Base-by-base conservation (phyloP, 2,329 filamentous ascomycete species). In the Aspergillus alliaceus region DNA sequence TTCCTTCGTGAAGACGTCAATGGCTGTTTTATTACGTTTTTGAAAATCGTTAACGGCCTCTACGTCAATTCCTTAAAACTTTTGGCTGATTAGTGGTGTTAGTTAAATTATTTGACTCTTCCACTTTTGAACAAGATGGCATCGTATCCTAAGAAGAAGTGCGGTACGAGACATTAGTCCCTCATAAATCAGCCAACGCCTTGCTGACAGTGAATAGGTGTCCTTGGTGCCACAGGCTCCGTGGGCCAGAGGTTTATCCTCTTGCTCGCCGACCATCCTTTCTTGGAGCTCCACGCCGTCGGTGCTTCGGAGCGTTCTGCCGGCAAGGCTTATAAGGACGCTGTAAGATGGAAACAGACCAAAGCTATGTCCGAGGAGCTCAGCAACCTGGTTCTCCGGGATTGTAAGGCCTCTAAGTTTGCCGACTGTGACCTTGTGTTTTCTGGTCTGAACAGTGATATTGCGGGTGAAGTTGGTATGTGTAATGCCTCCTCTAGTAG, bases 171-270 rank as follows among this genome's bases (percentile, higher is more conserved):
- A 22, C 29, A 29, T 48, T 32, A 9, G 20, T 11, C 11, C 27
- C 55, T 31, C 40, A 53, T 24, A 18, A 27, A 27, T 8, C 11
- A 37, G 22, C 8, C 4, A n/a, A 34, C 8, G 2, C 11, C n/a
- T 2, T 51, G 39, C 64, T 73, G 32, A 73, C 54, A 32, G 40
- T 6, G 2, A 39, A 37, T 48, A 88, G 85, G 85, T 73, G 91
- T 97, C 57, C 85, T 97, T 56, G 93, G 93, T 67, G 91, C 89
- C 77, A 98, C 93, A 31, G 95, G 95, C 71, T 96, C 92, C 34
- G 93, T 98, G 14, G 93, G 93, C 67, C 92, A 96, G 78, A 88
- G 95, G 69, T 98, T 98, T 76, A 95, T 98, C 72, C 87, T 97
- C 32, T 86, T 98, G 52, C 88, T 98, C 61, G 88, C 90, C 44